Evolutionary conservation across 331 rosid species (phyloP).

Genomic region (Saraca asoca): DNA sequence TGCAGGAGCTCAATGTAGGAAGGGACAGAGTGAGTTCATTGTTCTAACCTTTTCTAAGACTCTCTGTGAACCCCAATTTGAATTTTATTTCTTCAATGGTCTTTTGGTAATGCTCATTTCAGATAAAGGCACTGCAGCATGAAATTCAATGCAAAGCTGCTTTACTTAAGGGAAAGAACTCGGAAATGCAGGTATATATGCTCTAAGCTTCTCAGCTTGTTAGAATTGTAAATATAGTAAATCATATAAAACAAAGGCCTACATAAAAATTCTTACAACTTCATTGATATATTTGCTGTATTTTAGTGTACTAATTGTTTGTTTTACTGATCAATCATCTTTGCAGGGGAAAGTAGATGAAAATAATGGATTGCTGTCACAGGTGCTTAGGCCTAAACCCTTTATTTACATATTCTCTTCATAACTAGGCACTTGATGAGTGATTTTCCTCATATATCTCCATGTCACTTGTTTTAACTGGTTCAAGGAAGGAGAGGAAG

Average conservation of each 20-base stretch:
- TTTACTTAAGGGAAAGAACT: constrained; percentile 55
- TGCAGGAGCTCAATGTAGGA: constrained; percentile 80
- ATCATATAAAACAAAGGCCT: too few relatives aligned
- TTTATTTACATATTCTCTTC: constrained; percentile 10
- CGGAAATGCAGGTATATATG: constrained; percentile 45
- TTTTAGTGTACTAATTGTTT: neutral
- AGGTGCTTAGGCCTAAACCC: constrained; percentile 40
- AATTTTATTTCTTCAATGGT: neutral
- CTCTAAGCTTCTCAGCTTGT: neutral
- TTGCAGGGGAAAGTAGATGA: constrained; percentile 55
- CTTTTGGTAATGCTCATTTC: constrained; percentile 25
- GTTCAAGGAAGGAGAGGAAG: constrained; percentile 56
- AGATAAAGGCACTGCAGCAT: constrained; percentile 76
- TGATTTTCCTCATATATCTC: constrained; percentile 18
- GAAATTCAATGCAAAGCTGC: constrained; percentile 71
- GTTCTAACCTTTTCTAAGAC: neutral
- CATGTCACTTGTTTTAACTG: constrained; percentile 31
- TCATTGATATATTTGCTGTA: neutral
- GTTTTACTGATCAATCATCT: constrained; percentile 1
- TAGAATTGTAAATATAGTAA: neutral
- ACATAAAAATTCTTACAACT: neutral
- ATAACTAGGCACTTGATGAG: neutral
- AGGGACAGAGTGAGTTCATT: constrained; percentile 64
- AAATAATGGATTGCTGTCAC: constrained; percentile 42
- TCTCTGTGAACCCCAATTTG: neutral